Evolutionary conservation across 805 yeast species (phyloP), one percentile per base, ranked within the genome.

Genomic region (Wickerhamiella vanderwaltii): DNA sequence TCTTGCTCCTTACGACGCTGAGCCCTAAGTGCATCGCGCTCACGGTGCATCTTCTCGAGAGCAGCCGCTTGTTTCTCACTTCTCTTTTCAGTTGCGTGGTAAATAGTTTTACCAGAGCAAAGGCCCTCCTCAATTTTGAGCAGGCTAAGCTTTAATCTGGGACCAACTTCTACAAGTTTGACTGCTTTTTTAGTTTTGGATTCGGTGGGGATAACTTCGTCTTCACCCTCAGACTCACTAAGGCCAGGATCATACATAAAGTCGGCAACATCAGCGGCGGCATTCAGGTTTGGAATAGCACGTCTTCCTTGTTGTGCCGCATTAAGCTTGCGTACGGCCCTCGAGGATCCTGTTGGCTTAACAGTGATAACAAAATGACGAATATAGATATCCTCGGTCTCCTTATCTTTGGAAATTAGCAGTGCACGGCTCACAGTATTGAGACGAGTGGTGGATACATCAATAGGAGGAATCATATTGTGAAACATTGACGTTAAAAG

Each of bases 381-480:
- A 48, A 88, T 58, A 48, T 86, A 94, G 42, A 91, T 78, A 26
- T 68, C 69, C 5, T 81, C 87, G 2, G 84, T 73, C 44, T 72
- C 76, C 23, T 70, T 66, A 55, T 77, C 80, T 54, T 77, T 81
- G 58, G 80, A 79, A 43, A 91, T 64, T 73, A 91, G 71, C 53
- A 91, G 65, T 16, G 91, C 97, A 55, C 98, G 71, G 53, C 76
- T 79, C 41, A 91, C 86, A 1, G 80, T 66, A 35, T 67, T 65
- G 25, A 91, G 78, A 49, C 77, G 77, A 15, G 93, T 81, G 44
- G 67, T 63, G 49, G 84, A 84, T 3, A 95, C 96, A 45, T 85
- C 79, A 50, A 91, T 79, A 16, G 98, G 84, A 5, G 98, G 99
- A 60, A 88, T 84, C 75, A 91, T 76, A 63, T 85, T 86, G 63